Evolutionary conservation across 108 stramenopile species (phyloP).

Genomic region (Fragilaria crotonensis): DNA sequence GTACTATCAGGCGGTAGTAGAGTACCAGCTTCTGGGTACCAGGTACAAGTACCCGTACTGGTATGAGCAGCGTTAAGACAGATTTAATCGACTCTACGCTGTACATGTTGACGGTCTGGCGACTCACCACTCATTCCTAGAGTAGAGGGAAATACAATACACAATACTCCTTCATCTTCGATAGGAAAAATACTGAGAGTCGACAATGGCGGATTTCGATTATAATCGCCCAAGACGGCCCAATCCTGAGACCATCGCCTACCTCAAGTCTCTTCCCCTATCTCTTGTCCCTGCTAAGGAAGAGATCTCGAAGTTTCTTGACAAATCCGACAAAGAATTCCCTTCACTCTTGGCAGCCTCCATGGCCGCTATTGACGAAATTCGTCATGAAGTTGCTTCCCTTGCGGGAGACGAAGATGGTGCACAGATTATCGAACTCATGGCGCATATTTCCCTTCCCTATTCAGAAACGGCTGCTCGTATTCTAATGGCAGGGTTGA

Average conservation of each 20-base stretch:
- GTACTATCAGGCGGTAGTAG: too few species aligned
- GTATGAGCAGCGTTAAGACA: too few species aligned
- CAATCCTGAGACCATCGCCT: constrained; percentile 65
- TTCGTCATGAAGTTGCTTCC: constrained; percentile 71
- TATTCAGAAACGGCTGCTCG: constrained; percentile 57
- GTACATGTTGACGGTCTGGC: too few species aligned
- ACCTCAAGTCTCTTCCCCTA: constrained; percentile 68
- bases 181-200: too few species aligned
- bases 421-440: constrained; percentile 54
- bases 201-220: constrained; percentile 3
- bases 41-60: too few species aligned
- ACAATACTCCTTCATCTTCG: too few species aligned
- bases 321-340: constrained; percentile 38
- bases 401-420: constrained; percentile 73
- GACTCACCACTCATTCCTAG: too few species aligned
- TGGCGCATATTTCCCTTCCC: constrained; percentile 54
- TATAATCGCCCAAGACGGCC: constrained; percentile 77
- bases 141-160: too few species aligned
- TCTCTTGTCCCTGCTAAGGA: constrained; percentile 39
- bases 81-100: too few species aligned
- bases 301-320: constrained; percentile 48
- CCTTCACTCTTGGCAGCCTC: constrained; percentile 61
- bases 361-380: constrained; percentile 64
- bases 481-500: constrained; percentile 38
- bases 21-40: too few species aligned